Percentiles rank a stretch among this genome's conserved stretches.
These are phyloP conservation scores for Pseudogymnoascus sp. DNA, from an alignment of 2,329 filamentous ascomycete species.

Conservation along the genomic window DNA sequence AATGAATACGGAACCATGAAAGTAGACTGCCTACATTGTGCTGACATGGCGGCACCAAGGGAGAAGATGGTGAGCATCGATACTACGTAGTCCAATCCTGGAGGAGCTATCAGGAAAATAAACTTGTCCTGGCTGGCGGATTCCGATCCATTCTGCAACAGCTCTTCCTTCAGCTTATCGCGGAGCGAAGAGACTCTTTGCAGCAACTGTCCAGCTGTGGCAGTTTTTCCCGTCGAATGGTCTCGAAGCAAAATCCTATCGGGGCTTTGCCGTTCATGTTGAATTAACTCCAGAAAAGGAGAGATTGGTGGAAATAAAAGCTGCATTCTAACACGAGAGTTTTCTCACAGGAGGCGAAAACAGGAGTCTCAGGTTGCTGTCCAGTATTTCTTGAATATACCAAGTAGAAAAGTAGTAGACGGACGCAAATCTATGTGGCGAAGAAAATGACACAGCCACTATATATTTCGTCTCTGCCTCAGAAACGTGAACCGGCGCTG, in stretches of 20 bases:
- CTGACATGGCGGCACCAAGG: constrained; percentile 16
- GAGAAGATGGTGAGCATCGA: constrained; percentile 20
- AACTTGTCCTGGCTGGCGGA: constrained; percentile 13
- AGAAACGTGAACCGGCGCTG: neutral
- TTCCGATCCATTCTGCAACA: constrained; percentile 12
- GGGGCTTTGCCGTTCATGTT: constrained; percentile 11
- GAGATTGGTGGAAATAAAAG: constrained; percentile 13
- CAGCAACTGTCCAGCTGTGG: constrained; percentile 16
- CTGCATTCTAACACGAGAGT: constrained; percentile 13
- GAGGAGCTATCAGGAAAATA: constrained; percentile 16
- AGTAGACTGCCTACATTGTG: constrained; percentile 15
- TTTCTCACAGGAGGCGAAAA: neutral
- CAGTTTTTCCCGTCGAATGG: constrained; percentile 14
- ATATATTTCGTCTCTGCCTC: neutral
- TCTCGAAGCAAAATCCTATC: constrained; percentile 17
- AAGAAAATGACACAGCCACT: neutral
- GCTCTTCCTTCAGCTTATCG: constrained; percentile 9
- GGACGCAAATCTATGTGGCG: neutral
- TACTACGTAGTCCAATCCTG: constrained; percentile 16
- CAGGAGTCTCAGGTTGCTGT: neutral
- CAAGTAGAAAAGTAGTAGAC: neutral
- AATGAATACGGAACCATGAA: neutral
- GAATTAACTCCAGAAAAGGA: constrained; percentile 16
- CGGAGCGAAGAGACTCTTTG: constrained; percentile 15
- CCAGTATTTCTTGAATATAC: neutral